Evolutionary conservation across 78 protist genomes (phyloP), one percentile per base, ranked within the genome.

Genomic region (Planoprotostelium fungivorum): DNA sequence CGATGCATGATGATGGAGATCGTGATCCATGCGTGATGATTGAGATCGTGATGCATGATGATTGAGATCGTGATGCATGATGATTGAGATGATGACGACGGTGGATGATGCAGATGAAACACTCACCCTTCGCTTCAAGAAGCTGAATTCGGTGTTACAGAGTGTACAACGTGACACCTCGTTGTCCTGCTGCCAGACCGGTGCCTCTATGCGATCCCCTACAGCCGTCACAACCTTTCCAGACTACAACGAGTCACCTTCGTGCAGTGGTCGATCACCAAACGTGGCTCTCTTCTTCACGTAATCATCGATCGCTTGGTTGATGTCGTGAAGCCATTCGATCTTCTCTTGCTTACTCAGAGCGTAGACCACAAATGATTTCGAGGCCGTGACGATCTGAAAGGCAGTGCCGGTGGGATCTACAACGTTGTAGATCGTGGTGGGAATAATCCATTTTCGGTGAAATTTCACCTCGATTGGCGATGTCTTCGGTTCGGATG

Each of bases 131-230:
- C 94, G 35, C 88, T 92, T 92, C 63, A 92, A 87, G 37, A 92
- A 38, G 29, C 93, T 89, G 87, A 92, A 92, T 25, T 34, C 29
- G 34, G 88, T 90, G 90, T 92, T 92, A 38, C 94, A 92, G 88
- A 92, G 88, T 88, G 87, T 89, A 28, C 94, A 92, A 63, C 63
- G 87, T 0, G 85, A 29, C 36, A 91, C 94, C 10, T 92, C 94
- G 84, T 85, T 89, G 37, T 92, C 94, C 0, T 91, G 94, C 16
- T 90, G 90, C 94, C 94, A 92, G 31, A 92, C 90, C 0, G 94
- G 90, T 28, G 88, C 94, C 84, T 92, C 94, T 35, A 87, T 16
- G 5, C 73, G 73, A 51, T 51, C 73, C 16, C 31, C 73, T 25
- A 51, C n/a, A n/a, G 36, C 84, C 10, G 36, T 36, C 36, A 36